Base-by-base conservation (phyloP, 2,329 filamentous ascomycete species). In the Salinomyces thailandicus region DNA sequence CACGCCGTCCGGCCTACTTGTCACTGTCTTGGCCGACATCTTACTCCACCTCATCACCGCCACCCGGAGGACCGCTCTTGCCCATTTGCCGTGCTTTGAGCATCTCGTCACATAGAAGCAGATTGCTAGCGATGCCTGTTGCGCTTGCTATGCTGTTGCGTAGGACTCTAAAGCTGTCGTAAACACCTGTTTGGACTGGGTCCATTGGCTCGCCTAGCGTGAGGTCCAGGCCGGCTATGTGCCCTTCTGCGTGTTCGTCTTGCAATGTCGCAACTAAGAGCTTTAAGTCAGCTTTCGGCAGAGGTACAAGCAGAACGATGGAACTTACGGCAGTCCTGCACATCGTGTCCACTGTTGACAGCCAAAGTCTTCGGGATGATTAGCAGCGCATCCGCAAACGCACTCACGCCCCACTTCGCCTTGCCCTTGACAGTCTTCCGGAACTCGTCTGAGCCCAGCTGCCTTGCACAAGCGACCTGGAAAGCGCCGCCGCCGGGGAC, bases 311-410 rank as follows among this genome's bases (percentile, higher is more conserved):
- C 13, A 30, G 31, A 32, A 22, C 17, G 24, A 11, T 31, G 24
- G 11, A 26, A 77, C 83, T 73, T 72, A 89, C 84, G 69, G 48
- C 86, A 81, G 66, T 98, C 91, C 65, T 98, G 91, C 44, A 98
- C 85, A 57, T 98, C 91, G 53, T 94, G 87, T 42, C 91, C 91
- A 35, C 85, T 85, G 58, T 98, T 98, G 48, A 87, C 86, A 31
- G 91, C 91, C 46, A 98, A 72, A 2, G 87, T 96, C 75, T 98
- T 98, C 54, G 91, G 91, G 55, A 98, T 96, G 53, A 98, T 73
- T 44, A 98, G 72, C 31, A 98, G 73, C 36, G 91, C 89, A 63
- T 98, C 89, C 5, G 91, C 85, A 61, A 98, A 98, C 5, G 91
- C 91, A 49, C 81, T 77, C 5, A 98, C 87, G 59, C 91, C 91